Evolutionary conservation across 768 basidiomycete species (phyloP).

Genomic region (Mycena leptocephala): DNA sequence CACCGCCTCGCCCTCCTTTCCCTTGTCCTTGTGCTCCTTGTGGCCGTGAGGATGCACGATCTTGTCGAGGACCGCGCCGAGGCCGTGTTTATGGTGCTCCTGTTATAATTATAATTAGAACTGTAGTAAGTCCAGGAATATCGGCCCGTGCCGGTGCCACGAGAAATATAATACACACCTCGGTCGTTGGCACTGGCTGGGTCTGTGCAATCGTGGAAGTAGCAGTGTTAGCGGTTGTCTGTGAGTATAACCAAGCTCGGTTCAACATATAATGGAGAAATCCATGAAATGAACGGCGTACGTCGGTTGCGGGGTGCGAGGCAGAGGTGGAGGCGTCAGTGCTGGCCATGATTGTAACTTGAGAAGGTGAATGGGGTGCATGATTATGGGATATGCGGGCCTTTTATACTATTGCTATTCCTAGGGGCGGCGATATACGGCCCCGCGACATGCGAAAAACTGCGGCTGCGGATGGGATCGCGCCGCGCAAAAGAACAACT

Average conservation of each 20-base stretch:
- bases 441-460: neutral
- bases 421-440: no score
- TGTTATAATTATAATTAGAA: neutral
- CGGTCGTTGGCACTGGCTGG: neutral
- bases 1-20: neutral
- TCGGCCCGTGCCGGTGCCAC: no score
- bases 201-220: neutral
- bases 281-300: neutral
- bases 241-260: neutral
- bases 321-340: neutral
- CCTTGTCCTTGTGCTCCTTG: neutral
- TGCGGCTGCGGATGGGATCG: no score
- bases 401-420: neutral
- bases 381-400: neutral
- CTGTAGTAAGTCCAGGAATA: neutral
- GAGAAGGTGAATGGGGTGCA: neutral
- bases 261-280: neutral
- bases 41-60: slow-evolving; percentile 1
- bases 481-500: no score
- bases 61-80: slow-evolving; percentile 2
- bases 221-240: neutral
- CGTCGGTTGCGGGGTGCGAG: neutral
- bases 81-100: slow-evolving; percentile 8
- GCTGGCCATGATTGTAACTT: neutral
- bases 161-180: neutral